Evolutionary conservation across 768 basidiomycete genomes (phyloP).

Genomic region (Fomitopsis serialis): DNA sequence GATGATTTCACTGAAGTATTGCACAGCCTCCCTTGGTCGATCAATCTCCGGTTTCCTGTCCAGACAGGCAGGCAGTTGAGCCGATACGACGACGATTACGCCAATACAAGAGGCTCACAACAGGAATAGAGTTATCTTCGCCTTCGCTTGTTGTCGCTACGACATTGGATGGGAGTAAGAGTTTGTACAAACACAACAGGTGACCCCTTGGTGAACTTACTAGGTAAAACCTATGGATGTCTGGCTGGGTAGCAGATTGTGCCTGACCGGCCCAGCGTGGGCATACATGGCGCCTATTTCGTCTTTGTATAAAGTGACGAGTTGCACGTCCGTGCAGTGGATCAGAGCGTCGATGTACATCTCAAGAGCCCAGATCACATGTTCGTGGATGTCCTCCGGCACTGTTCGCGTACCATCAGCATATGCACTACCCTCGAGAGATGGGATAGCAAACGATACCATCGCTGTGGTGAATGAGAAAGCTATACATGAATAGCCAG

Average conservation of each 20-base stretch:
- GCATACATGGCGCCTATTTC: neutral
- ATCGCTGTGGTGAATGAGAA: neutral
- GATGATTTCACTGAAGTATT: too few species aligned
- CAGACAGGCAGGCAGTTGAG: too few species aligned
- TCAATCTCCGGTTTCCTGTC: too few species aligned
- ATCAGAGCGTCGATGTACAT: neutral
- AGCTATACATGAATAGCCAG: neutral
- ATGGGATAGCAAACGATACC: neutral
- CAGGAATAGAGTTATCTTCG: neutral
- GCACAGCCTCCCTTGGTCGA: too few species aligned
- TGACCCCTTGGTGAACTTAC: too few species aligned
- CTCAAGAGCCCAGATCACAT: neutral
- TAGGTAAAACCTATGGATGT: too few species aligned
- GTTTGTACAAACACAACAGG: too few species aligned
- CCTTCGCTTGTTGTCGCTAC: too few species aligned
- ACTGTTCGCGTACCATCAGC: neutral
- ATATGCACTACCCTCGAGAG: too few species aligned
- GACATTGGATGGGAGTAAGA: too few species aligned
- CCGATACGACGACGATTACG: too few species aligned
- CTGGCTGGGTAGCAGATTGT: neutral
- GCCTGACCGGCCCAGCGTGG: neutral
- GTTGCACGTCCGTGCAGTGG: neutral
- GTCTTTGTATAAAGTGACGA: conserved; percentile 1
- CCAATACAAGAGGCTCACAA: neutral
- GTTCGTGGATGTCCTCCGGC: neutral